These are phyloP conservation scores for Pythium periplocum DNA, from an alignment of 352 stramenopile genomes.

Conservation along the genomic window DNA sequence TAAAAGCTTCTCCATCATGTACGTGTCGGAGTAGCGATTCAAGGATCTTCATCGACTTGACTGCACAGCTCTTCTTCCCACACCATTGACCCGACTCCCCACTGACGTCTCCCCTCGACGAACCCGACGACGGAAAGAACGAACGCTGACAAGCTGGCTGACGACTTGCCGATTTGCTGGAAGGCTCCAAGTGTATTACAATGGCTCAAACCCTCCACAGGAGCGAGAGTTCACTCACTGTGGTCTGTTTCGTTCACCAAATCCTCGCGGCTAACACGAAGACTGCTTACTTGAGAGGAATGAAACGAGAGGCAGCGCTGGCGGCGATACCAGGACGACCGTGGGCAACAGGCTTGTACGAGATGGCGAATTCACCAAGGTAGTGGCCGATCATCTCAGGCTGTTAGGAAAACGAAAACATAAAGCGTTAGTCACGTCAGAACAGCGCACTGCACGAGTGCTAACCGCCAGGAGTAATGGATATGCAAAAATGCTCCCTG, in stretches of 20 bases:
- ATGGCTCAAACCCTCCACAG: conserved; percentile 57
- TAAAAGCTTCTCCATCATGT: conserved; percentile 22
- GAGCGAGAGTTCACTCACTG: conserved; percentile 18
- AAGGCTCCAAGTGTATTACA: conserved; percentile 63
- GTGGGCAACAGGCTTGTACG: conserved; percentile 97
- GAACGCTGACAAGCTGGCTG: too few relatives aligned
- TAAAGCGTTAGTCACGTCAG: conserved; percentile 14
- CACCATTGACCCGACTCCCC: too few relatives aligned
- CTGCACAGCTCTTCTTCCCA: neutral
- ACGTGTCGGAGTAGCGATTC: conserved; percentile 12
- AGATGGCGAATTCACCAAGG: conserved; percentile 99
- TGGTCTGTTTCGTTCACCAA: neutral
- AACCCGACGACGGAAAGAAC: too few relatives aligned
- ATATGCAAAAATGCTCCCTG: conserved; percentile 48
- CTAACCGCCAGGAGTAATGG: conserved; percentile 12
- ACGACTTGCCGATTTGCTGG: conserved; percentile 8
- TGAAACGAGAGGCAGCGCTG: conserved; percentile 97
- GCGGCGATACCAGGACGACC: conserved; percentile 98
- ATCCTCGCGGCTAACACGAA: neutral
- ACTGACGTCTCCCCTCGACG: too few relatives aligned
- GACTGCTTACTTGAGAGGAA: conserved; percentile 96
- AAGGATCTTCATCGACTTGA: conserved; percentile 15
- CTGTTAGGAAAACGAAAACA: conserved; percentile 22
- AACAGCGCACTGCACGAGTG: conserved; percentile 15
- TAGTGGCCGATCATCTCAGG: conserved; percentile 99